Percentiles rank a stretch among this genome's conserved stretches.
Evolutionary conservation across 257 asterid genomes (phyloP).

Genomic region (Solanum bulbocastanum): DNA sequence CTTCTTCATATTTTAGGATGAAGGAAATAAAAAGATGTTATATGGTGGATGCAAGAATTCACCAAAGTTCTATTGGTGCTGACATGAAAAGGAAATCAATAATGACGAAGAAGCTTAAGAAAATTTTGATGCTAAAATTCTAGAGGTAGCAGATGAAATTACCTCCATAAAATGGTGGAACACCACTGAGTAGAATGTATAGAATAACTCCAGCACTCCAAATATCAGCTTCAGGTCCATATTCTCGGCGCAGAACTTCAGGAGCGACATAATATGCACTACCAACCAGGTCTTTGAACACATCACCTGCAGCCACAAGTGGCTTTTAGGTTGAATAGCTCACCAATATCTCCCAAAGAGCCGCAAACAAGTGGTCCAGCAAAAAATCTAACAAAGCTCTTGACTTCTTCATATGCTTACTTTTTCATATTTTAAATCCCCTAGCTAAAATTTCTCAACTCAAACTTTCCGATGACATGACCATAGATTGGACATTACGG

Average conservation of each 20-base stretch:
- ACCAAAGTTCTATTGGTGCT: not conserved
- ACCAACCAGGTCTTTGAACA: constrained; percentile 75
- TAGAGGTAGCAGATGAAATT: not conserved
- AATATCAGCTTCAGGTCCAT: constrained; percentile 78
- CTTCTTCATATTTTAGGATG: not conserved
- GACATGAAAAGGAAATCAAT: not conserved
- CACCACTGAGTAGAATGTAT: constrained; percentile 71
- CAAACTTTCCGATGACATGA: not conserved
- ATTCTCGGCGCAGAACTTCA: constrained; percentile 69
- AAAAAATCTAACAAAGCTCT: not conserved
- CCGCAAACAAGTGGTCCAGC: not conserved
- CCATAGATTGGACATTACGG: not conserved
- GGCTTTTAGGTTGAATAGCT: not conserved
- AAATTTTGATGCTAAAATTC: not conserved
- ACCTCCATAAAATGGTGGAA: constrained; percentile 98
- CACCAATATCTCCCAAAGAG: not conserved
- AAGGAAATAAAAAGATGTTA: not conserved
- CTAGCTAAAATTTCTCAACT: not conserved
- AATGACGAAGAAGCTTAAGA: not conserved
- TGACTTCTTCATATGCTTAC: not conserved
- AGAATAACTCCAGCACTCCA: constrained; percentile 94
- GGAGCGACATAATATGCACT: constrained; percentile 94
- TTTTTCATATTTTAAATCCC: not conserved
- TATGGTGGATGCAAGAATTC: not conserved
- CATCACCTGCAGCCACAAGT: constrained; percentile 45